These are phyloP conservation scores for Syzygium jambos DNA, from an alignment of 345 rosid genomes.

Conservation along the genomic window DNA sequence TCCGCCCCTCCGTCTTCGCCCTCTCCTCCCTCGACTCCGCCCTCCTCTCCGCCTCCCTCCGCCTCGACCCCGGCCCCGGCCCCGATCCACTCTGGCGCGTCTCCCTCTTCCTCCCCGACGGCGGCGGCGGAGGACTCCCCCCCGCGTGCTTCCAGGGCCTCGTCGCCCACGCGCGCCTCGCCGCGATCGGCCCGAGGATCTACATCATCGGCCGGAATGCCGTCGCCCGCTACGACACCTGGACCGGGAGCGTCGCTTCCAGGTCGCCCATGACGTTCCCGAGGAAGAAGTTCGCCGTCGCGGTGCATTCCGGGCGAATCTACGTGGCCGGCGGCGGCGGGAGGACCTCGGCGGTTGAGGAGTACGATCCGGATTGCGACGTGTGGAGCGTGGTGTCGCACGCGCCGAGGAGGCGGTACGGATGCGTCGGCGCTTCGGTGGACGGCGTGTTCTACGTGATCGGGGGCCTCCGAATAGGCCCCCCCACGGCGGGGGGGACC, in stretches of 20 bases:
- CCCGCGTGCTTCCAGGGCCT: conserved; percentile 13
- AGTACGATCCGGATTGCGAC: conserved; percentile 63
- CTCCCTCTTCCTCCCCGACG: conserved; percentile 10
- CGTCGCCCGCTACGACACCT: conserved; percentile 51
- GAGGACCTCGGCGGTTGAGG: conserved; percentile 53
- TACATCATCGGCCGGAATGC: conserved; percentile 44
- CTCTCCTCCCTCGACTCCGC: conserved; percentile 38
- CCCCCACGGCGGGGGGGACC: neutral
- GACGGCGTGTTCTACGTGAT: conserved; percentile 82
- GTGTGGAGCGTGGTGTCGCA: conserved; percentile 56
- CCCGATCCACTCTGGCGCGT: conserved; percentile 25
- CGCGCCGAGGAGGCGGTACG: conserved; percentile 57
- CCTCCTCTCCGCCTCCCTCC: conserved; percentile 42
- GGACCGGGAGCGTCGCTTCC: conserved; percentile 34
- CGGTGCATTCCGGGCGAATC: conserved; percentile 48
- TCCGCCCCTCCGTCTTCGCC: conserved; percentile 50
- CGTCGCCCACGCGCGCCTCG: conserved; percentile 43
- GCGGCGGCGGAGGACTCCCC: neutral
- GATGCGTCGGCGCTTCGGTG: conserved; percentile 72
- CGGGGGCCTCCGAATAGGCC: conserved; percentile 70
- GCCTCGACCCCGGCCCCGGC: conserved; percentile 2
- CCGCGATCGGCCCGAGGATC: conserved; percentile 58
- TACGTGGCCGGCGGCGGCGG: conserved; percentile 63
- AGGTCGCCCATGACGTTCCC: conserved; percentile 46
- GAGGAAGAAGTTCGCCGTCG: conserved; percentile 70